Evolutionary conservation across 805 yeast genomes (phyloP), one percentile per base, ranked within the genome.

Genomic region (Ogataea pignaliae): DNA sequence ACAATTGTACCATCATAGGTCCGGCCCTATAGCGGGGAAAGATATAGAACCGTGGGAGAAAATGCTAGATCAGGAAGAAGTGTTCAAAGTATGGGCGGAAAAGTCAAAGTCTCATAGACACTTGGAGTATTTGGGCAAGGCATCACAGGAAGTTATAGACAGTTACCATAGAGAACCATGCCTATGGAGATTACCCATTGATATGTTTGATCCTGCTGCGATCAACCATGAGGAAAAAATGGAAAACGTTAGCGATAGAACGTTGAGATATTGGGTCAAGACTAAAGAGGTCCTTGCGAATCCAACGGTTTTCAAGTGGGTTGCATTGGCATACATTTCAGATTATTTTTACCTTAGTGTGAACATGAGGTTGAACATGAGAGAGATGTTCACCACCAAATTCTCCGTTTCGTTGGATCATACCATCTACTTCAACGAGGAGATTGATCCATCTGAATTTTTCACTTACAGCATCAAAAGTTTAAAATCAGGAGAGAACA

Each of bases 371-470:
- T 64, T 76, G 42, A 72, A 79, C 43, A 59, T 76, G 41, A 60
- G 72, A 35, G 72, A 71, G 17, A 55, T 73, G 58, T 69, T 68
- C 46, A 67, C 73, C 16, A 68, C 76, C 14, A 71, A 69, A 32
- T 72, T 78, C 49, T 74, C 80, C 13, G 82, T 80, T 3, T 78
- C 85, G 17, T 60, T 84, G 49, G 89, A 83, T 51, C 89, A 84
- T 56, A 64, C 80, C 0, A 72, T 85, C 29, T 81, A 81, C 59
- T 81, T 84, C 66, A 87, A 82, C 56, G 62, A 64, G 14, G 78
- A 74, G 43, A 70, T 78, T 46, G 69, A 78, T 34, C 48, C 55
- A 6, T 44, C 51, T 21, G 40, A 47, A 4, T 82, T 83, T 81
- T 61, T 77, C 55, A 66, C 71, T 13, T 73, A 75, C 42, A 69